Conservation (phyloP, 1,284 basidiomycete species). For the Melampsora larici-populina region DNA sequence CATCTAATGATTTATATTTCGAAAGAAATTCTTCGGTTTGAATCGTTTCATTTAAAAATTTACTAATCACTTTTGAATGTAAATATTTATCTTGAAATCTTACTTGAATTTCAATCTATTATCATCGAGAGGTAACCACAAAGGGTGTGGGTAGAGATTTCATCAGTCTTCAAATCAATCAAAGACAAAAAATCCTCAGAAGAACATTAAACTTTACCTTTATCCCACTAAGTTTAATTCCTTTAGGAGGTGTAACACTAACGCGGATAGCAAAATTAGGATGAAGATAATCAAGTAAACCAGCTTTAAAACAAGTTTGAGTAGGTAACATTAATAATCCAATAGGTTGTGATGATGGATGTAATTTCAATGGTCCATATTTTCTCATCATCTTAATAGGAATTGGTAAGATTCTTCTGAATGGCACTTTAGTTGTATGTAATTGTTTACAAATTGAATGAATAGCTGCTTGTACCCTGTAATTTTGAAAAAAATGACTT, state of each 20-base stretch:
- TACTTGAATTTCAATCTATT: background rate
- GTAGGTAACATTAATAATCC: background rate
- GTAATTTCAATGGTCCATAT: background rate
- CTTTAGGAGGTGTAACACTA: background rate
- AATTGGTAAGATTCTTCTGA: background rate
- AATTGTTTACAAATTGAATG: background rate
- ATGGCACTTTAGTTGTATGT: background rate
- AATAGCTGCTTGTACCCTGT: conserved; percentile 1
- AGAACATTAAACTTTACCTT: background rate
- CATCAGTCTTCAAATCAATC: background rate
- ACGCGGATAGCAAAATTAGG: conserved; percentile 1
- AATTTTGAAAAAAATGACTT: background rate
- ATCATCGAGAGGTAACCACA: background rate
- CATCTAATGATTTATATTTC: no score
- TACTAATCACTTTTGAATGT: background rate
- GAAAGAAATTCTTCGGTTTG: no score
- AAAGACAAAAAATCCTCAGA: background rate
- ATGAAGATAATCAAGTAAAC: background rate
- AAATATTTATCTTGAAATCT: background rate
- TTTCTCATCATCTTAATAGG: background rate
- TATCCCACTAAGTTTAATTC: background rate
- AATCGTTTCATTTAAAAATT: background rate
- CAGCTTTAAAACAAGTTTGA: background rate
- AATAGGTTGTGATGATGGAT: background rate
- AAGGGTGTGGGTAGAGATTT: background rate